Evolutionary conservation across 2,329 filamentous ascomycete genomes (phyloP).

Genomic region (Fusarium floridanum): DNA sequence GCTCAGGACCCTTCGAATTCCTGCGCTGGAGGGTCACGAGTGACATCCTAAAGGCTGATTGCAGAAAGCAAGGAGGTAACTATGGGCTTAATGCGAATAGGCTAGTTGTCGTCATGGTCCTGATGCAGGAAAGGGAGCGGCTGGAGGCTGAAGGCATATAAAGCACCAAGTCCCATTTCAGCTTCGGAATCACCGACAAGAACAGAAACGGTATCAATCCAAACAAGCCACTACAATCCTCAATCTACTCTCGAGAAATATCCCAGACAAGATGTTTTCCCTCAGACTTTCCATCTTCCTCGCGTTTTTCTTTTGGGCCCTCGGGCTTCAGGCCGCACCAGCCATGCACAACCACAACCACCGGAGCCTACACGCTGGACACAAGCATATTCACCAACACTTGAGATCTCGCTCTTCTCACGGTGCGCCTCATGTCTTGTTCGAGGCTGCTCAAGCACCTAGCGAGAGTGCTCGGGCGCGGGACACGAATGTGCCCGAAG

Average conservation of each 20-base stretch:
- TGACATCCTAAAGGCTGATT: slow-evolving; percentile 10
- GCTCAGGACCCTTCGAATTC: slow-evolving; percentile 29
- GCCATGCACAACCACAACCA: slow-evolving; percentile 41
- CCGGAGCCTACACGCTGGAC: slow-evolving; percentile 29
- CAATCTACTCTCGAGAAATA: not conserved
- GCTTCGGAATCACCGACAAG: slow-evolving; percentile 5
- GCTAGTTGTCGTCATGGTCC: slow-evolving; percentile 30
- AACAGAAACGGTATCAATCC: slow-evolving; percentile 13
- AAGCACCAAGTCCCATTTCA: slow-evolving; percentile 15
- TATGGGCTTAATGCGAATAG: not conserved
- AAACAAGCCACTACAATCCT: not conserved
- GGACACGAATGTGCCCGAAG: not conserved
- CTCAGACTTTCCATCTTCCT: slow-evolving; percentile 34
- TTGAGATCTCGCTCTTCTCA: slow-evolving; percentile 14
- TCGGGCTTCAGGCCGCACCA: slow-evolving; percentile 44
- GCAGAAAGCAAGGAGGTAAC: slow-evolving; percentile 19
- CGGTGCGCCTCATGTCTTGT: slow-evolving; percentile 8
- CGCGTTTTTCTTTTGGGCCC: slow-evolving; percentile 40
- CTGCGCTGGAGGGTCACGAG: slow-evolving; percentile 18
- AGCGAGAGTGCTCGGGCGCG: slow-evolving; percentile 19
- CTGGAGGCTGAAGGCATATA: slow-evolving; percentile 33
- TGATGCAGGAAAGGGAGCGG: slow-evolving; percentile 25
- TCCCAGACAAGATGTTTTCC: slow-evolving; percentile 31
- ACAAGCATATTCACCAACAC: slow-evolving; percentile 54
- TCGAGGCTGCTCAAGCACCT: slow-evolving; percentile 24